phyloP scores from a whole-genome alignment of 1,284 basidiomycete genomes.

The Leccinum huronense region DNA sequence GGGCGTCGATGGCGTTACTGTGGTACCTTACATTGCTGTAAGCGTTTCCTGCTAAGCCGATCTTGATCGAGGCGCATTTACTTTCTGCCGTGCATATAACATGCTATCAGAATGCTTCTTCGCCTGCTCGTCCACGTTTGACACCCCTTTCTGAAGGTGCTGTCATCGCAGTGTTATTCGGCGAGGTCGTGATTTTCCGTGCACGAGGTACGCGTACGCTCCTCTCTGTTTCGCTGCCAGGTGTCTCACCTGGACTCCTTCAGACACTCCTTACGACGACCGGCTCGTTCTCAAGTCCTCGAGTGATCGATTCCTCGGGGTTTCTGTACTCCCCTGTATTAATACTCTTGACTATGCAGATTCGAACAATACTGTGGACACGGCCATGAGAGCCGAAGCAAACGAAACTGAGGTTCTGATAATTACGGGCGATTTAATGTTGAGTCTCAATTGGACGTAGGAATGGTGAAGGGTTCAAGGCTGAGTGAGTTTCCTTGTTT shows the following conservation, averaged over 20 bases:
- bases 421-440: constrained; percentile 64
- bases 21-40: constrained; percentile 75
- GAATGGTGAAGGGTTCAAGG: constrained; percentile 57
- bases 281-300: constrained; percentile 68
- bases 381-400: constrained; percentile 21
- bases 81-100: neutral
- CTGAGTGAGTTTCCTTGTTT: constrained; percentile 46
- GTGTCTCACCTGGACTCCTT: constrained; percentile 3
- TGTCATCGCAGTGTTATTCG: constrained; percentile 65
- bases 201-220: constrained; percentile 49
- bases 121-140: constrained; percentile 68
- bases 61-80: too few relatives aligned
- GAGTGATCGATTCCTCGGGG: constrained; percentile 66
- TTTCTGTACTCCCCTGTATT: constrained; percentile 48
- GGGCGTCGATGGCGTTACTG: constrained; percentile 41
- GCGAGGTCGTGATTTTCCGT: constrained; percentile 73
- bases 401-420: constrained; percentile 56
- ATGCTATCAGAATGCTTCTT: constrained; percentile 56
- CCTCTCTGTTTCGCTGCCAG: neutral
- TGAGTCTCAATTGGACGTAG: constrained; percentile 61
- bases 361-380: constrained; percentile 11
- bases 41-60: constrained; percentile 26
- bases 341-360: constrained; percentile 30
- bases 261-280: constrained; percentile 70
- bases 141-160: constrained; percentile 56